Conservation (phyloP, 2,329 filamentous ascomycete species). For the Huntiella omanensis region DNA sequence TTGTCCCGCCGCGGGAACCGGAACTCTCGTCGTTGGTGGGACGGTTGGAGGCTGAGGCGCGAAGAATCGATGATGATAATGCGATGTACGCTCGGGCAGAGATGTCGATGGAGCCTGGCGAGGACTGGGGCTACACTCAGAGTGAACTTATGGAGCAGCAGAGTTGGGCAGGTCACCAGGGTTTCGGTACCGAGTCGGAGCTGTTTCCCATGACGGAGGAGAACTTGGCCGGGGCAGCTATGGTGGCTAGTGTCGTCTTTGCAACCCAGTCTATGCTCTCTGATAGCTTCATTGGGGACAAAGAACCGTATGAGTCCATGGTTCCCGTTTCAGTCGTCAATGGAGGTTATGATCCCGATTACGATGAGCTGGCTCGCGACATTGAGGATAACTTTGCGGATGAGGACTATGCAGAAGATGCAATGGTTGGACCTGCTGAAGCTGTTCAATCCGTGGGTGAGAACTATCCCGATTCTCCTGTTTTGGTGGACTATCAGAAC, state of each 20-base stretch:
- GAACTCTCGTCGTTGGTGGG: neutral
- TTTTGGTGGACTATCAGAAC: neutral
- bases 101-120: neutral
- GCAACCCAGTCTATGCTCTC: slow-evolving; percentile 10
- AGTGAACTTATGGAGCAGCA: neutral
- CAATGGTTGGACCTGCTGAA: neutral
- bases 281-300: slow-evolving; percentile 1
- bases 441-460: neutral
- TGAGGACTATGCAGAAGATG: neutral
- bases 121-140: neutral
- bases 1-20: neutral
- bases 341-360: slow-evolving; percentile 4
- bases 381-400: slow-evolving; percentile 3
- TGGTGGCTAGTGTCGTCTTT: slow-evolving; percentile 10
- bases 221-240: slow-evolving; percentile 7
- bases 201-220: neutral
- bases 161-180: too few species aligned
- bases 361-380: slow-evolving; percentile 6
- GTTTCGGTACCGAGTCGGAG: neutral
- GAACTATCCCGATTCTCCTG: slow-evolving; percentile 7
- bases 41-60: neutral
- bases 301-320: neutral
- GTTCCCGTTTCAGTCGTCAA: neutral
- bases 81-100: neutral
- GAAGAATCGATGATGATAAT: slow-evolving; percentile 3